phyloP scores from a whole-genome alignment of 495 filamentous ascomycete species.

The Terfezia claveryi region DNA sequence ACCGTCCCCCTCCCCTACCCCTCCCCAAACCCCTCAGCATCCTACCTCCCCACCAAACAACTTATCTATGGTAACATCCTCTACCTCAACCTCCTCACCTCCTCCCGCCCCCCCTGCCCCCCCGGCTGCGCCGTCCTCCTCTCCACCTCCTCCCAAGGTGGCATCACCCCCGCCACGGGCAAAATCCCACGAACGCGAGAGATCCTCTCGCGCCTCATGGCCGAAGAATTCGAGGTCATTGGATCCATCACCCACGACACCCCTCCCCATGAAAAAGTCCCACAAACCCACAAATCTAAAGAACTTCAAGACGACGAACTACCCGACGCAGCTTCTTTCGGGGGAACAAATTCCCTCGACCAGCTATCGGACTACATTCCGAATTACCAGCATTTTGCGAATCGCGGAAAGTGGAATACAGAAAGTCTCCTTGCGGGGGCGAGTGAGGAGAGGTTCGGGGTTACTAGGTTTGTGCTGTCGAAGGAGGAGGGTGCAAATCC shows the following conservation, averaged over 20 bases:
- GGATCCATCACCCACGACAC: background rate
- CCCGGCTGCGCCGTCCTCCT: constrained; percentile 10
- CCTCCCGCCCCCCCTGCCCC: background rate
- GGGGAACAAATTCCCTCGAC: background rate
- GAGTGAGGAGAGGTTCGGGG: background rate
- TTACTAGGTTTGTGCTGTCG: background rate
- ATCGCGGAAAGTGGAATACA: background rate
- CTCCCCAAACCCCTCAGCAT: background rate
- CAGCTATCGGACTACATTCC: background rate
- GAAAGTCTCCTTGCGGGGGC: background rate
- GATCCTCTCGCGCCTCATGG: background rate
- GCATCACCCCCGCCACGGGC: constrained; percentile 6
- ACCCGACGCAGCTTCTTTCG: background rate
- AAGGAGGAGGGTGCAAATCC: background rate
- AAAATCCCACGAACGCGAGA: constrained; percentile 15
- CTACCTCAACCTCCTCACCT: background rate
- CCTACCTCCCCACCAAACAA: background rate
- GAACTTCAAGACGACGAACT: background rate
- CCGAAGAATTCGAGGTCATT: background rate
- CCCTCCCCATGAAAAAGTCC: background rate
- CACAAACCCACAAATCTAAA: too few relatives aligned
- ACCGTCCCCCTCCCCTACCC: background rate
- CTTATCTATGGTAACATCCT: background rate
- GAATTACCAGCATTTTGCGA: background rate
- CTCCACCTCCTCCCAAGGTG: constrained; percentile 7